A percentile compares a stretch with the other conserved stretches of the same genome.
Conservation (phyloP, 164 flowering plant species). For the Piper longum region DNA sequence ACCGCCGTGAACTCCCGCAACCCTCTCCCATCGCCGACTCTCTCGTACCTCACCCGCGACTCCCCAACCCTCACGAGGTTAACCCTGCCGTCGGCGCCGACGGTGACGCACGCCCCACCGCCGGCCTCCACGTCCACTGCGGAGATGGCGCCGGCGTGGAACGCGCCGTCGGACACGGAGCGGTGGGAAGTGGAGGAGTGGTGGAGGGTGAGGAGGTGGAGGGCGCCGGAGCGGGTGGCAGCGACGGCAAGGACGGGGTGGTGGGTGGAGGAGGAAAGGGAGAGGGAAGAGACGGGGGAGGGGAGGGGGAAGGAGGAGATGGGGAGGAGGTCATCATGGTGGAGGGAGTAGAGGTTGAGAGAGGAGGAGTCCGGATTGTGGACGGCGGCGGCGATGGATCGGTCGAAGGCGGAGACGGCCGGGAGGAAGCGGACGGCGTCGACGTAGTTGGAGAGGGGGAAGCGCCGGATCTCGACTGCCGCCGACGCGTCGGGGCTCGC, state of each 20-base stretch:
- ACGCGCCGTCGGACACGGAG: conserved; percentile 21
- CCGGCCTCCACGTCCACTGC: conserved; percentile 42
- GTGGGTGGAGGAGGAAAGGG: conserved; percentile 26
- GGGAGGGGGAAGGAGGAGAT: conserved; percentile 24
- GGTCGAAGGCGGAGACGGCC: conserved; percentile 41
- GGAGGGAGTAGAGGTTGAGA: conserved; percentile 15
- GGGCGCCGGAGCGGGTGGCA: conserved; percentile 43
- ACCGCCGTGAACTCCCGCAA: conserved; percentile 57
- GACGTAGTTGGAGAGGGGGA: conserved; percentile 56
- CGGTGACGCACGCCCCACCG: conserved; percentile 50
- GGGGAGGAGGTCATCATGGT: conserved; percentile 7
- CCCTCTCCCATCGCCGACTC: conserved; percentile 57
- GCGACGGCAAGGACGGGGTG: conserved; percentile 55
- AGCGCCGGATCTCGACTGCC: conserved; percentile 30
- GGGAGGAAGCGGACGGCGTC: conserved; percentile 73
- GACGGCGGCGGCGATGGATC: conserved; percentile 31
- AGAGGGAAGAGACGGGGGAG: conserved; percentile 40
- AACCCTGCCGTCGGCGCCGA: conserved; percentile 77
- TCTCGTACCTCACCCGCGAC: conserved; percentile 14
- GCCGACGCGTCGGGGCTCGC: neutral
- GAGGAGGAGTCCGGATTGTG: conserved; percentile 36
- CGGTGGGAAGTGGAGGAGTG: conserved; percentile 21
- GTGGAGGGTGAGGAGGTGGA: conserved; percentile 30
- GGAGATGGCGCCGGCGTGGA: conserved; percentile 42
- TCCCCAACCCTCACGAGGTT: conserved; percentile 40